A percentile compares a stretch with the other conserved stretches of the same genome.
Conservation (phyloP, 306 rosid species). For the Pueraria montana region DNA sequence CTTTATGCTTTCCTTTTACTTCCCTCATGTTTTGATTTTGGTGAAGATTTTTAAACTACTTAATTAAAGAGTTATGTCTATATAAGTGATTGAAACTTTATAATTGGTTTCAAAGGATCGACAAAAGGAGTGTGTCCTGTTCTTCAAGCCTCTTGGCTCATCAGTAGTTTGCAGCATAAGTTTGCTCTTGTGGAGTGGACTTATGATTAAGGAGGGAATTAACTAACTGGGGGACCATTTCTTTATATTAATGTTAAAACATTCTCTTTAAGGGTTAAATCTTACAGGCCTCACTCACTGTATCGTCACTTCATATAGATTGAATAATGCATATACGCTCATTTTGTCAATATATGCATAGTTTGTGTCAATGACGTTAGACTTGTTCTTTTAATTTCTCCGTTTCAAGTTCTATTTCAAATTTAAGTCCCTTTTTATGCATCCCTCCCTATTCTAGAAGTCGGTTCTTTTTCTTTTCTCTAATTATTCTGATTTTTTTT, state of each 20-base stretch:
- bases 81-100: not conserved
- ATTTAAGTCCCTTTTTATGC: conserved; percentile 18
- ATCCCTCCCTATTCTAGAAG: conserved; percentile 6
- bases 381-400: conserved; percentile 16
- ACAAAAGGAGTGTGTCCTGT: conserved; percentile 22
- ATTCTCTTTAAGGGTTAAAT: not conserved
- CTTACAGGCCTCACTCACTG: not conserved
- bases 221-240: not conserved
- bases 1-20: not conserved
- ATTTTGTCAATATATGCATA: too few relatives aligned
- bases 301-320: not conserved
- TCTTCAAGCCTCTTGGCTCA: conserved; percentile 33
- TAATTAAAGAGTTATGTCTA: not conserved
- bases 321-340: too few relatives aligned
- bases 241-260: conserved; percentile 17
- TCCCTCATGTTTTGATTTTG: not conserved
- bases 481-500: conserved; percentile 21
- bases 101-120: conserved; percentile 12
- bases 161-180: not conserved
- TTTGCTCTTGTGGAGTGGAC: not conserved
- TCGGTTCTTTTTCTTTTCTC: not conserved
- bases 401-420: not conserved
- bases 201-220: conserved; percentile 30
- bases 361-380: conserved; percentile 13
- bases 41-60: not conserved